phyloP scores from a whole-genome alignment of 1,139 yeast genomes.

The Candida neerlandica region DNA sequence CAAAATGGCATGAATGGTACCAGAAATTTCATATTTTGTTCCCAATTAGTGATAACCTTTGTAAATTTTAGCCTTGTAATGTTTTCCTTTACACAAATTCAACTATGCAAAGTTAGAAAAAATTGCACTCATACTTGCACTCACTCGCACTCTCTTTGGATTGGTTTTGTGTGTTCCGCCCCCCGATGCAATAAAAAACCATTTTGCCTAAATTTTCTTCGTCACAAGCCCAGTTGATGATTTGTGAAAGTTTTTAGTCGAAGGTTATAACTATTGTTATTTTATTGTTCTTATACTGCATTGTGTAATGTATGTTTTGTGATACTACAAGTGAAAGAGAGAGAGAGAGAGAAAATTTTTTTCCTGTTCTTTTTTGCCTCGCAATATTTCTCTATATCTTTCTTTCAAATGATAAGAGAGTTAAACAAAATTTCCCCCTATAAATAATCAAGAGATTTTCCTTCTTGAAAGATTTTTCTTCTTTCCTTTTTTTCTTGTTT shows the following conservation, averaged over 20 bases:
- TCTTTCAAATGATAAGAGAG: slow-evolving; percentile 9
- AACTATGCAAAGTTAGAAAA: too few relatives aligned
- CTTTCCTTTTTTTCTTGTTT: slow-evolving; percentile 2
- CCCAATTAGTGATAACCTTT: neutral
- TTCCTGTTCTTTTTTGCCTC: neutral
- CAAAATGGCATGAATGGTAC: neutral
- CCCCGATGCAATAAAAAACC: too few relatives aligned
- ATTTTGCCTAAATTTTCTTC: too few relatives aligned
- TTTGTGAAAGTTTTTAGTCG: neutral
- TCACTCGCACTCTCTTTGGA: too few relatives aligned
- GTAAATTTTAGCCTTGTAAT: neutral
- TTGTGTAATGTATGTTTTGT: neutral
- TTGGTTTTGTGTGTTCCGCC: too few relatives aligned
- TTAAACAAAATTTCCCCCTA: slow-evolving; percentile 5
- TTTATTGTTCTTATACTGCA: neutral
- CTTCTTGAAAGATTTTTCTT: slow-evolving; percentile 3
- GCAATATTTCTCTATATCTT: neutral
- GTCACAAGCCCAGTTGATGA: neutral
- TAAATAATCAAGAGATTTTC: neutral
- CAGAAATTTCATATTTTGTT: neutral
- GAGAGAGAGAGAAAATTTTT: neutral
- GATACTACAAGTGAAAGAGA: neutral
- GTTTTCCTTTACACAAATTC: neutral
- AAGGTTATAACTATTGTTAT: too few relatives aligned
- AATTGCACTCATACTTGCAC: neutral